These are phyloP conservation scores for Suhomyces bolitotheri DNA, from an alignment of 1,139 yeast genomes.

Conservation along the genomic window DNA sequence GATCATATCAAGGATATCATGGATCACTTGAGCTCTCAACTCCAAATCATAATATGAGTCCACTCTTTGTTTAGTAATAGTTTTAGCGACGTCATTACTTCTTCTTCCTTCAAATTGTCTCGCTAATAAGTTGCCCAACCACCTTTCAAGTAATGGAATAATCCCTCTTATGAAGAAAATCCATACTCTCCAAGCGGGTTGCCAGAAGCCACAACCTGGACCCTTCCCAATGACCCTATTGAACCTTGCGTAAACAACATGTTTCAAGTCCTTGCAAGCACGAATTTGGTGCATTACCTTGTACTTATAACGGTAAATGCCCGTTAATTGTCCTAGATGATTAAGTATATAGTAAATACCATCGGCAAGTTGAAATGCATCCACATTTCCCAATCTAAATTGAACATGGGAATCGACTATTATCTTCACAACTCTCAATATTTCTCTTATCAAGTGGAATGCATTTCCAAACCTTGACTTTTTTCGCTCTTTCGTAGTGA, in stretches of 20 bases:
- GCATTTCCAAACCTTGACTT: constrained; percentile 96
- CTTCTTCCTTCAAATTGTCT: constrained; percentile 96
- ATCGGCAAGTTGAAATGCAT: constrained; percentile 92
- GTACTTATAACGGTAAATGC: constrained; percentile 94
- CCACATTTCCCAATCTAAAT: constrained; percentile 83
- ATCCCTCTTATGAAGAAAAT: constrained; percentile 86
- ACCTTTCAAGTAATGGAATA: constrained; percentile 88
- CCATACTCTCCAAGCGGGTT: constrained; percentile 99
- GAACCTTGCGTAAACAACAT: constrained; percentile 81
- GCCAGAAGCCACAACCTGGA: constrained; percentile 99
- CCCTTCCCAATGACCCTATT: constrained; percentile 88
- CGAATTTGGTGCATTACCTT: constrained; percentile 98
- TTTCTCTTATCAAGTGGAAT: constrained; percentile 89
- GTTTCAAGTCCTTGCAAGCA: constrained; percentile 93
- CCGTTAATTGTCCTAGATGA: constrained; percentile 94
- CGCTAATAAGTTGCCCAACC: constrained; percentile 89
- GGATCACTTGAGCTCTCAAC: constrained; percentile 90
- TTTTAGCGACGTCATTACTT: constrained; percentile 87
- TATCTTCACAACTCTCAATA: constrained; percentile 75
- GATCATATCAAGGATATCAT: constrained; percentile 93
- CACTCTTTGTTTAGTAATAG: constrained; percentile 91
- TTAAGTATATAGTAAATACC: constrained; percentile 87
- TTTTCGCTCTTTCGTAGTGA: constrained; percentile 95
- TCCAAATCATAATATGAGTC: constrained; percentile 95
- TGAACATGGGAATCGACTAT: constrained; percentile 94